Evolutionary conservation across 805 yeast genomes (phyloP).

Genomic region (Cyberlindnera euphorbiiphila): DNA sequence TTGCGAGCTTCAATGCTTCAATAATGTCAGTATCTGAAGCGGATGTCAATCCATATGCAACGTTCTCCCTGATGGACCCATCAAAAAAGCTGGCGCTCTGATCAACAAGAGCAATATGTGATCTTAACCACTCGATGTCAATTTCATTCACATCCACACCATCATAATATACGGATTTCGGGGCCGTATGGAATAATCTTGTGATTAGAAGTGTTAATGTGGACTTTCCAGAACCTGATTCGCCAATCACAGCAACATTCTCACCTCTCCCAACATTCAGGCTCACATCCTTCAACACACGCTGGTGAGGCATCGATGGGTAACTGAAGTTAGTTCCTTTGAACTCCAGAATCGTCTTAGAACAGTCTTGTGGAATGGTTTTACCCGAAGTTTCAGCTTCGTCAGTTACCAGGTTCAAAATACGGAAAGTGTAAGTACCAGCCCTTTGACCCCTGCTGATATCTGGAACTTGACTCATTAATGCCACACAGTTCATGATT

Average conservation of each 20-base stretch:
- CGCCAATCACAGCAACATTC: conserved; percentile 70
- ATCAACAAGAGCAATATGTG: conserved; percentile 61
- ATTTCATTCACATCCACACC: conserved; percentile 45
- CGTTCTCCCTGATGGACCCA: conserved; percentile 69
- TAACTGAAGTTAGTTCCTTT: conserved; percentile 48
- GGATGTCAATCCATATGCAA: conserved; percentile 51
- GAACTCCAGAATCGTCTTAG: conserved; percentile 35
- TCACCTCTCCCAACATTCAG: conserved; percentile 43
- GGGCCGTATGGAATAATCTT: conserved; percentile 43
- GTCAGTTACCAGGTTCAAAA: conserved; percentile 35
- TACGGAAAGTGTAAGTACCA: conserved; percentile 46
- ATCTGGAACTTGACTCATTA: conserved; percentile 70
- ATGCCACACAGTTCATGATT: conserved; percentile 53
- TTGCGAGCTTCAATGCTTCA: conserved; percentile 41
- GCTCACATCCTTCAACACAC: conserved; percentile 39
- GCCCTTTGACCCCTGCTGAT: conserved; percentile 77
- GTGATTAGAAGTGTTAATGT: conserved; percentile 59
- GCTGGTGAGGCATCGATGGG: conserved; percentile 30
- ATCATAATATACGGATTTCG: conserved; percentile 41
- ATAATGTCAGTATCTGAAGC: conserved; percentile 36
- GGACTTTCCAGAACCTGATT: conserved; percentile 91
- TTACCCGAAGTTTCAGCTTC: conserved; percentile 37
- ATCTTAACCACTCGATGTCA: conserved; percentile 46
- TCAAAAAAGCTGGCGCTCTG: conserved; percentile 72
- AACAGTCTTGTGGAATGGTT: conserved; percentile 25